Percentiles rank a stretch among this genome's conserved stretches.
Conservation (phyloP, 139 green algal species). For the Tetradesmus lagerheimii region DNA sequence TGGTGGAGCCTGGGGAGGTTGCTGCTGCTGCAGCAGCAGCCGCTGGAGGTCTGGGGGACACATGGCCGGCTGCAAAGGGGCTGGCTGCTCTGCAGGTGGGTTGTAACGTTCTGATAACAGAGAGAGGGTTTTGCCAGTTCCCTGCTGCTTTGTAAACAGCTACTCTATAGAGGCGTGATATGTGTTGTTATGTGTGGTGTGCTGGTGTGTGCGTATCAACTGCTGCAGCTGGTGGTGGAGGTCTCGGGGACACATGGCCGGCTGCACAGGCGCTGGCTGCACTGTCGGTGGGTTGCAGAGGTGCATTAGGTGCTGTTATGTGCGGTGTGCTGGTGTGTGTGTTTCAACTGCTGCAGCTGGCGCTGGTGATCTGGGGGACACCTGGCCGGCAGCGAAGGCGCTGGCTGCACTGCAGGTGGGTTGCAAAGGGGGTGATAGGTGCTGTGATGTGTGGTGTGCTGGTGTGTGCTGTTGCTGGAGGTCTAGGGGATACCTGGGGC, state of each 20-base stretch:
- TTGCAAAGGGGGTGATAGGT: background rate
- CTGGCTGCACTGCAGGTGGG: constrained; percentile 37
- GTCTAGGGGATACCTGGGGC: background rate
- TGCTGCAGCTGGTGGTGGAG: background rate
- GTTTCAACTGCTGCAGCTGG: too few species aligned
- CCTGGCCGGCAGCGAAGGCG: constrained; percentile 30
- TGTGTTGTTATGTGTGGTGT: too few species aligned
- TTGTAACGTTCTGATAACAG: too few species aligned
- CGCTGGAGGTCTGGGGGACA: background rate
- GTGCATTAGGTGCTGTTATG: too few species aligned
- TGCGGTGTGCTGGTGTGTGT: too few species aligned
- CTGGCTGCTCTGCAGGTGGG: too few species aligned
- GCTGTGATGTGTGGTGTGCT: background rate
- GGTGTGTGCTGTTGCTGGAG: background rate
- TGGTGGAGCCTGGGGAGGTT: constrained; percentile 19
- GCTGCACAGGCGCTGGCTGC: constrained; percentile 13
- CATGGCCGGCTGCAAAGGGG: constrained; percentile 27
- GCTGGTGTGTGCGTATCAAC: too few species aligned
- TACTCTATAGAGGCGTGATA: too few species aligned
- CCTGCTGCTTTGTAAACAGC: too few species aligned
- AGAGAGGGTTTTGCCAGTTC: too few species aligned
- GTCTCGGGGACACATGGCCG: constrained; percentile 27
- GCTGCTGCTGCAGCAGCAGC: constrained; percentile 19
- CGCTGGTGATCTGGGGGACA: background rate
- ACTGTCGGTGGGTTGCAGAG: too few species aligned